Evolutionary conservation across 192 early-diverging fungal species (phyloP), one percentile per base, ranked within the genome.

Genomic region (Rhizophagus prolifer): DNA sequence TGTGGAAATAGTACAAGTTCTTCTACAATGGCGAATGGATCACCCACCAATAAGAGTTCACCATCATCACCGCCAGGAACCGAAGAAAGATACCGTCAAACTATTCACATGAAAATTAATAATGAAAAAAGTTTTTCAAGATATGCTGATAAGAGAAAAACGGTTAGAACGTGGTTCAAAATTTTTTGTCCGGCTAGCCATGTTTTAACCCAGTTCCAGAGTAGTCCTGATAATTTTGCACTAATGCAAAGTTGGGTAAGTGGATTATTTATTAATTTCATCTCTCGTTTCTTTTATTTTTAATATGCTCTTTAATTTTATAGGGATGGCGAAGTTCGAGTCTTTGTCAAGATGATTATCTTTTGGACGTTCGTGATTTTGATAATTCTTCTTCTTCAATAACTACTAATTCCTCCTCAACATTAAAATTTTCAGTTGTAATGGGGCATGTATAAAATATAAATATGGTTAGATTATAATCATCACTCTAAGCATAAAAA

Each of bases 221-320:
- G 86, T 38, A 81, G 82, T 67, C 88, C 88, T 13, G 88, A 89
- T 70, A 78, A 87, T 61, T 89, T 89, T 74, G 66, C 80, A 14
- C 16, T 85, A 7, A 75, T 82, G 63, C 88, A 89, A 50, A 86
- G 86, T 60, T 89, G 88, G 88, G 88, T 89, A 81, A 63, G 81
- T 67, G 23, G 38, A 63, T 30, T 7, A 13, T 44, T 44, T 78
- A 47, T 28, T 70, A 16, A 50, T 14, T 50, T 25, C 0, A 28
- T 30, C 26, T 26, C 10, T 70, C 13, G 5, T 62, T 5, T 25
- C 30, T n/a, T 28, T 61, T 14, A 47, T 12, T 28, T 21, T 30
- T 0, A 31, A 19, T 67, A 16, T 54, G 13, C n/a, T 62, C 2
- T 58, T 25, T 77, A 16, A 16, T 64, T 64, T 63, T 30, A 63